Evolutionary conservation across 352 stramenopile species (phyloP).

Genomic region (Phytopythium delawarense): DNA sequence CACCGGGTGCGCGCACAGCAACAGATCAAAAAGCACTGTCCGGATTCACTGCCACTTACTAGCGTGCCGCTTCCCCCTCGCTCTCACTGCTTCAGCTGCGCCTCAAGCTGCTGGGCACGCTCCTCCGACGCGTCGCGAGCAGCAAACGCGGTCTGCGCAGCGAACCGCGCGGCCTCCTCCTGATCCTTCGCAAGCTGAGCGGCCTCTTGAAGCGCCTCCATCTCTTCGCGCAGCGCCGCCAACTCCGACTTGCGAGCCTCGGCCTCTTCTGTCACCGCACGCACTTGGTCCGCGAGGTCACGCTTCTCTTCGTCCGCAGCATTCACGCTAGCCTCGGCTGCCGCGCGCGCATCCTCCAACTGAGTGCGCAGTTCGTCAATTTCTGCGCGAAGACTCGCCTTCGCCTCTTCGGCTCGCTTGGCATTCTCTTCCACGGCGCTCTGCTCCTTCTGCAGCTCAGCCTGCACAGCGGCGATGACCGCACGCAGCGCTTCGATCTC

Average conservation of each 20-base stretch:
- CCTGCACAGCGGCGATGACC: conserved; percentile 29
- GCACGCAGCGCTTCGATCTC: conserved; percentile 30
- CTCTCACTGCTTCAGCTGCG: conserved; percentile 25
- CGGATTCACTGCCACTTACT: neutral
- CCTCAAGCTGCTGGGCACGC: conserved; percentile 32
- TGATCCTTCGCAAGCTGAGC: conserved; percentile 54
- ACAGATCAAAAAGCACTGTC: neutral
- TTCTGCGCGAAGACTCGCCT: conserved; percentile 20
- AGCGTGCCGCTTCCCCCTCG: neutral
- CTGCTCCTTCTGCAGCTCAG: conserved; percentile 30
- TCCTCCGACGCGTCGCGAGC: conserved; percentile 62
- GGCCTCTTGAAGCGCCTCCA: conserved; percentile 39
- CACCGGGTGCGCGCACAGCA: too few species aligned
- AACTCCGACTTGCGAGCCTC: conserved; percentile 27
- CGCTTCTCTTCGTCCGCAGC: conserved; percentile 15
- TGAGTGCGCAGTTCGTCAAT: conserved; percentile 14
- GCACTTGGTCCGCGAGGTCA: conserved; percentile 22
- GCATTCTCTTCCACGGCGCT: conserved; percentile 16
- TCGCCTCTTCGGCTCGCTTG: conserved; percentile 16
- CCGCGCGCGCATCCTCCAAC: conserved; percentile 17
- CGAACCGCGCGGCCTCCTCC: conserved; percentile 64
- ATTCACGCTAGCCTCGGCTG: conserved; percentile 9
- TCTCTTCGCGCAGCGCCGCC: conserved; percentile 27
- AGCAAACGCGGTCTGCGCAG: conserved; percentile 64
- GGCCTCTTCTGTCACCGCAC: conserved; percentile 22